phyloP scores from a whole-genome alignment of 129 eudicot genomes.

The Arctium lappa region DNA sequence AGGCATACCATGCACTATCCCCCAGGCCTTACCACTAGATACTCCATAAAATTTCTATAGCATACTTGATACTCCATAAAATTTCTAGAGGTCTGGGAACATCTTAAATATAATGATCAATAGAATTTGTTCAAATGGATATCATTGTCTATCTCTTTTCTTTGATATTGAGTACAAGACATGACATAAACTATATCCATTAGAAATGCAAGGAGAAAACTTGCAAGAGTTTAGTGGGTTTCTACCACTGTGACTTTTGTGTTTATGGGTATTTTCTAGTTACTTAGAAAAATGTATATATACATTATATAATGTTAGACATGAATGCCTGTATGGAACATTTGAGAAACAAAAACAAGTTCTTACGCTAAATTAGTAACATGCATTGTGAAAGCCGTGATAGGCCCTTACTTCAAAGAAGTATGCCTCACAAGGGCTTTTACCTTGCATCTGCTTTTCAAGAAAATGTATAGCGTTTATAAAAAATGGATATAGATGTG shows the following conservation, averaged over 20 bases:
- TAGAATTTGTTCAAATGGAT: not conserved
- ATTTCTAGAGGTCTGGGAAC: conserved; percentile 1
- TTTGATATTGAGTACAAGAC: not conserved
- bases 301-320: not conserved
- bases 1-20: too few relatives aligned
- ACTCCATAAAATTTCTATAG: not conserved
- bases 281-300: not conserved
- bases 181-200: not conserved
- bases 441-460: not conserved
- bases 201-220: conserved; percentile 3
- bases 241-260: not conserved
- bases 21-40: too few relatives aligned
- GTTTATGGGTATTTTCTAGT: not conserved
- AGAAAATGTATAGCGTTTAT: not conserved
- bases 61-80: not conserved
- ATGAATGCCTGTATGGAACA: not conserved
- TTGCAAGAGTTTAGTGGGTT: not conserved
- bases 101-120: not conserved
- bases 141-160: not conserved
- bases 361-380: not conserved
- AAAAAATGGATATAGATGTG: not conserved
- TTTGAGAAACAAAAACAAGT: not conserved
- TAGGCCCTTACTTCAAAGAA: not conserved
- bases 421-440: not conserved
- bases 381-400: not conserved